These are phyloP conservation scores for Xerocomellus chrysenteron DNA, from an alignment of 768 basidiomycete genomes.

Conservation along the genomic window DNA sequence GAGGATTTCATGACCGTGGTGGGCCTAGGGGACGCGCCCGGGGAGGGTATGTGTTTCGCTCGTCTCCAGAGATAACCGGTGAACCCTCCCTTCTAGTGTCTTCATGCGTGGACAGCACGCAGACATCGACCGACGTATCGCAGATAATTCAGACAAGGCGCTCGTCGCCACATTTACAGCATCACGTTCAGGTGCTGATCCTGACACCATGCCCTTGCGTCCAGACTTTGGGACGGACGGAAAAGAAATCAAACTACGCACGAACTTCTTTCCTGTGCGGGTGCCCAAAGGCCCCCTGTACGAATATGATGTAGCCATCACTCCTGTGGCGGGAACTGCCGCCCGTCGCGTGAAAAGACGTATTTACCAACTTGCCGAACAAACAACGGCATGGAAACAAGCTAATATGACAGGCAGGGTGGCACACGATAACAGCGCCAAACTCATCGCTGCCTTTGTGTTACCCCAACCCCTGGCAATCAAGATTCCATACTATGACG, in stretches of 20 bases:
- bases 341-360: constrained; percentile 43
- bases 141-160: constrained; percentile 42
- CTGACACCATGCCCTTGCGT: constrained; percentile 42
- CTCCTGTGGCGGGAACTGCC: constrained; percentile 34
- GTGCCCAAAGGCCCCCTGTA: constrained; percentile 47
- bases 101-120: constrained; percentile 41
- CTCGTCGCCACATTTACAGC: constrained; percentile 38
- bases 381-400: constrained; percentile 39
- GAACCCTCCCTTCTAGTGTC: constrained; percentile 30
- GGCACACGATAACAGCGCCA: constrained; percentile 49
- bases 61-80: not conserved
- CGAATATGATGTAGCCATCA: constrained; percentile 49
- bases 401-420: constrained; percentile 40
- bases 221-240: constrained; percentile 48
- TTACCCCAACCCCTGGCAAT: constrained; percentile 44
- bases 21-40: constrained; percentile 32
- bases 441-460: constrained; percentile 41
- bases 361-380: constrained; percentile 50
- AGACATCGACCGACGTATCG: constrained; percentile 54
- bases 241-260: constrained; percentile 44
- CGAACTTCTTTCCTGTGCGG: constrained; percentile 53
- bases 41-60: constrained; percentile 38
- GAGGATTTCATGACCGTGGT: constrained; percentile 29
- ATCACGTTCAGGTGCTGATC: constrained; percentile 19
- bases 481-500: constrained; percentile 43